Base-by-base conservation (phyloP, 257 asterid genomes). In the Henckelia pumila region DNA sequence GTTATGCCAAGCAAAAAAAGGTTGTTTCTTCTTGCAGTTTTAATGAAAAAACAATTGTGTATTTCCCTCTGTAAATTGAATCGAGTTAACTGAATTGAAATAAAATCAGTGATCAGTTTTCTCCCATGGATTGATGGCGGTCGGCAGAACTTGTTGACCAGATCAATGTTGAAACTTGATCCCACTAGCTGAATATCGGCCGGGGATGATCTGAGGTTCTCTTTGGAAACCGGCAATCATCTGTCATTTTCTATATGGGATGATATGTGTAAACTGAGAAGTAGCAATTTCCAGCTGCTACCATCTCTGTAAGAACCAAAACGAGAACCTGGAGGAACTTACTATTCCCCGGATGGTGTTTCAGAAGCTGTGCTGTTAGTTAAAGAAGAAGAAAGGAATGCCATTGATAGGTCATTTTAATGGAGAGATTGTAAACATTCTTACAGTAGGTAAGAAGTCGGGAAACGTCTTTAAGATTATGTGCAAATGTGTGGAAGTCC, bases 331-430 rank as follows among this genome's bases (percentile, higher is more conserved):
- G 30, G 44, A 30, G 69, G 24, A 50, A 55, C 16, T 72, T 50
- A 67, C 17, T 65, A 62, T 33, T 76, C 53, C 75, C 79, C 85
- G 98, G 95, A 89, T 79, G 96, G 96, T 56, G 85, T 92, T 44
- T 77, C 88, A 11, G 80, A 78, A 81, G 96, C 98, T 59, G 70
- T 87, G 73, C 79, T 61, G 76, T 70, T 84, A 53, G 60, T 92
- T 29, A 84, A 85, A 75, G 87, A 89, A 64, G 92, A 85, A 73
- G n/a, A n/a, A n/a, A n/a, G n/a, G n/a, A n/a, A n/a, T n/a, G n/a
- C n/a, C n/a, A n/a, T n/a, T n/a, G n/a, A n/a, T n/a, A n/a, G n/a
- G n/a, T n/a, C n/a, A n/a, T n/a, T n/a, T n/a, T n/a, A n/a, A n/a
- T n/a, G n/a, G n/a, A n/a, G n/a, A n/a, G n/a, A n/a, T n/a, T n/a